phyloP scores from a whole-genome alignment of 495 filamentous ascomycete genomes.

The Neurospora tetraspora region DNA sequence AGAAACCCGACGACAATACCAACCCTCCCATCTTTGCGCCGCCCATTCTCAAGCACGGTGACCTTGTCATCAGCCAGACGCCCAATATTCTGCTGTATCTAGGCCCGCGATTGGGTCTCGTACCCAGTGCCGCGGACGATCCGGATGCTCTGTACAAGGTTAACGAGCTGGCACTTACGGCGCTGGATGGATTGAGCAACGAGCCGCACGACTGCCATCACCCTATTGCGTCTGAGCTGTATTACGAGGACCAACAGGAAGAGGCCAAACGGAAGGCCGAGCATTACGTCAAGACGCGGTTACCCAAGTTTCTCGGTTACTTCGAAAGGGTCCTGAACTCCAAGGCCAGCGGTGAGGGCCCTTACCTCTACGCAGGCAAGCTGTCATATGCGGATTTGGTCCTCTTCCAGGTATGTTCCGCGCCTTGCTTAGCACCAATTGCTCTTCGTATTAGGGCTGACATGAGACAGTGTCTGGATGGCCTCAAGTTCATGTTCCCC shows the following conservation, averaged over 20 bases:
- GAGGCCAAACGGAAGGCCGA: constrained; percentile 41
- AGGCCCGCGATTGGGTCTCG: constrained; percentile 42
- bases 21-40: constrained; percentile 55
- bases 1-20: constrained; percentile 26
- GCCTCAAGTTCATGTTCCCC: constrained; percentile 52
- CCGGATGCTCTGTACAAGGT: constrained; percentile 41
- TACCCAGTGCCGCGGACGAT: constrained; percentile 26
- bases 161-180: constrained; percentile 49
- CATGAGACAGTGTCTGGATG: constrained; percentile 32
- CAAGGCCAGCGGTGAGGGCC: constrained; percentile 43
- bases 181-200: constrained; percentile 53
- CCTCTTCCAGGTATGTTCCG: constrained; percentile 47
- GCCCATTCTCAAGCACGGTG: constrained; percentile 48
- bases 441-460: not conserved
- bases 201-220: constrained; percentile 62
- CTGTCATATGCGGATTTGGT: constrained; percentile 60
- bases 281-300: constrained; percentile 44
- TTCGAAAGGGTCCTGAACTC: constrained; percentile 50
- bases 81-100: constrained; percentile 57
- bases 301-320: constrained; percentile 57
- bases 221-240: constrained; percentile 42
- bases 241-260: constrained; percentile 60
- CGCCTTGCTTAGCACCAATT: not conserved
- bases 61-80: constrained; percentile 51
- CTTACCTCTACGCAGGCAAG: constrained; percentile 47